Percentiles rank a stretch among this genome's conserved stretches.
phyloP scores from a whole-genome alignment of 495 filamentous ascomycete species.

The Podospora conica region DNA sequence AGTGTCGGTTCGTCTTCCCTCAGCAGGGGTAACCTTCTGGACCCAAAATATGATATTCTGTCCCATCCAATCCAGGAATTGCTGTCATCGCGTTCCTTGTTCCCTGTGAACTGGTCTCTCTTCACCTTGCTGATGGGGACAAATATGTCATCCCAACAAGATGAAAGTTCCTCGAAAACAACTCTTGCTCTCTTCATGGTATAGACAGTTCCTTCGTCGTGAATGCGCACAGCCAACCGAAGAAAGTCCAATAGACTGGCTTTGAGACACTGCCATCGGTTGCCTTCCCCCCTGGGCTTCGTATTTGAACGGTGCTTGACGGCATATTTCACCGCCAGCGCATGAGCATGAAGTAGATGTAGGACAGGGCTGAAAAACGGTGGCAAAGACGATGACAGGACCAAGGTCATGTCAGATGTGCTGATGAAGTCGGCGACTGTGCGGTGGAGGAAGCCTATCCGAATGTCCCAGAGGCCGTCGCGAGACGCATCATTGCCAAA shows the following conservation, averaged over 20 bases:
- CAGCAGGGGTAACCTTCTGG: too few relatives aligned
- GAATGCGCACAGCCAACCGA: not conserved
- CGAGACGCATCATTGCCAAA: not conserved
- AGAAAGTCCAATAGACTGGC: not conserved
- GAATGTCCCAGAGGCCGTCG: not conserved
- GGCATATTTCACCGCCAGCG: not conserved
- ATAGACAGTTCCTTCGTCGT: not conserved
- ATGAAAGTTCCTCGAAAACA: not conserved
- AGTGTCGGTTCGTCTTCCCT: too few relatives aligned
- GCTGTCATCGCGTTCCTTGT: not conserved
- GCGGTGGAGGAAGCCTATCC: not conserved
- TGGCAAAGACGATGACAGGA: not conserved
- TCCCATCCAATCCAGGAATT: not conserved
- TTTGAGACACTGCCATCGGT: not conserved
- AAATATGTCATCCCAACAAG: not conserved
- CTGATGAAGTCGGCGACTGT: not conserved
- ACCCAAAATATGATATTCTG: too few relatives aligned
- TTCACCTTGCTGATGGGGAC: not conserved
- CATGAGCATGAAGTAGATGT: not conserved
- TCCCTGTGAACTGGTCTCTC: too few relatives aligned
- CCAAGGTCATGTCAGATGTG: not conserved
- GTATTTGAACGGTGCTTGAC: too few relatives aligned
- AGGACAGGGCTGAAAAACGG: not conserved
- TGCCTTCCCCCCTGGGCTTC: too few relatives aligned
- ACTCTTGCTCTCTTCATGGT: not conserved